Evolutionary conservation across 768 basidiomycete species (phyloP), one percentile per base, ranked within the genome.

Genomic region (Boletus barrowsii): DNA sequence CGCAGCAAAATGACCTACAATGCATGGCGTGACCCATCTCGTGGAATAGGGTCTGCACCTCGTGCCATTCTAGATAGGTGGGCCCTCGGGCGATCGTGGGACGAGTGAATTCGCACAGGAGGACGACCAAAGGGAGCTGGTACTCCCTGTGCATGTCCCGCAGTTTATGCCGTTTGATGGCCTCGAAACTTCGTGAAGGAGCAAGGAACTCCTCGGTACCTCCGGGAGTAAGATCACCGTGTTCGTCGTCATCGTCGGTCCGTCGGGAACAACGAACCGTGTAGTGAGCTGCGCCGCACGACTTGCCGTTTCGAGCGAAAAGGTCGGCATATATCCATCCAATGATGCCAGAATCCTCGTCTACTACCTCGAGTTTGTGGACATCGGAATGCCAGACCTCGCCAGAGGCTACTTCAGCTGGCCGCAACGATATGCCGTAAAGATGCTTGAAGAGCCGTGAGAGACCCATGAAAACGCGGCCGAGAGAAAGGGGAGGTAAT

Each of bases 1-100:
- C 30, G 26, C 18, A 37, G 51, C 18, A 15, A 60, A 40, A 13
- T n/a, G 15, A 78, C 93, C 79, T 65, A 98, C 97, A 99, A 68
- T 99, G 97, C 83, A 99, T 93, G 11, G 97, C 97, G 73, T 99
- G 97, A 1, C 97, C 97, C 93, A 98, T 97, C 73, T 99, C 97
- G 63, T 99, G 97, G 73, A 94, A 97, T 22, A 98, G 75, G 3
- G 96, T 98, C 67, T 89, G 77, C 10, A 98, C 91, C 61, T 98
- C 94, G 62, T 89, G 87, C 94, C 95, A 98, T 53, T 87, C 84
- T 20, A 99, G 73, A 47, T 87, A 71, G 0, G 91, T 86, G 6
- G 90, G 81, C 1, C 86, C 87, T 13, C 76, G 72, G n/a, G 79
- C 71, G 17, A 79, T 57, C 4, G 82, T 75, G 20, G 90, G 86